Evolutionary conservation across 805 yeast genomes (phyloP), one percentile per base, ranked within the genome.

Genomic region (Starmera caribaea): DNA sequence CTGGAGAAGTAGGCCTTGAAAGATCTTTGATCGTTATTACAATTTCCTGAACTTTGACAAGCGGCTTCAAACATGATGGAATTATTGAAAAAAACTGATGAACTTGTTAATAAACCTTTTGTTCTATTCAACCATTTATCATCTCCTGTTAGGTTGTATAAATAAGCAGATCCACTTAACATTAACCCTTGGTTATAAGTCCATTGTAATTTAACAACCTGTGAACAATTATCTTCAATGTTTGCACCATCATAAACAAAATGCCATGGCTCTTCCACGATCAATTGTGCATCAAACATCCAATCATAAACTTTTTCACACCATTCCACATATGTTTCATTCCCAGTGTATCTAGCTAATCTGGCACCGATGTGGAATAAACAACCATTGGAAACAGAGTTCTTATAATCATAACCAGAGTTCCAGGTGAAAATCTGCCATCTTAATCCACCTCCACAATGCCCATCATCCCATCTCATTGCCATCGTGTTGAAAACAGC

Each of bases 371-470:
- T 57, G 50, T 86, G 87, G 73, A 89, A 88, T 40, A 89, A 66
- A 37, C 89, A 84, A 24, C 95, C 97, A 59, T 86, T 89, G n/a
- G 94, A 72, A 42, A 89, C 86, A 30, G 96, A 67, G 59, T 90
- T 90, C 61, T 90, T 90, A 62, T 90, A 90, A 59, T 85, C 83
- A 58, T 88, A 90, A 45, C 97, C 98, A 7, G 86, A 71, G 58
- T 90, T 90, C 95, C 96, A 89, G 41, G 80, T 71, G 65, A 81
- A 90, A 53, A 90, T 90, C 66, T 90, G 97, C 97, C 97, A 90
- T 61, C 97, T 71, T 44, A 90, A 64, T 1, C 98, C 97, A 43
- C 98, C 97, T 34, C 69, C 73, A 64, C 98, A 90, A 5, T 56
- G 37, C 40, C 66, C 56, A 54, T 86, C 94, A 59, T 89, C 96